Conservation (phyloP, 176 grass and related monocot species). For the Themeda triandra region DNA sequence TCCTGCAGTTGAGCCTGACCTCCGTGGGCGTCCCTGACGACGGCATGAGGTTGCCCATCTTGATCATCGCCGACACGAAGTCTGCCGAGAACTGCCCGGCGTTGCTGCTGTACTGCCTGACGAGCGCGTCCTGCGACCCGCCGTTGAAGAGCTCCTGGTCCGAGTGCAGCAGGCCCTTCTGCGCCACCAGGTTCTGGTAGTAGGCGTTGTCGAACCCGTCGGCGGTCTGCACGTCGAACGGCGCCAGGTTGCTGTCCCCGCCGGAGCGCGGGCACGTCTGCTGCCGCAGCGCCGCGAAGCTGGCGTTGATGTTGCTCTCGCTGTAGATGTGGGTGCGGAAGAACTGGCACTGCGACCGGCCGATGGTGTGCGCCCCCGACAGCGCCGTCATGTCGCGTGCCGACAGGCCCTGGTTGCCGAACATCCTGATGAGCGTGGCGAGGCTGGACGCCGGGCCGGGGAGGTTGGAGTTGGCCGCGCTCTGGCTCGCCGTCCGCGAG, state of each 20-base stretch:
- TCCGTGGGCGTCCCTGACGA: conserved; percentile 46
- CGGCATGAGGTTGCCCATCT: conserved; percentile 68
- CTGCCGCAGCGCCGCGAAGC: conserved; percentile 48
- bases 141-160: conserved; percentile 92
- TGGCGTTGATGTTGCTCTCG: conserved; percentile 53
- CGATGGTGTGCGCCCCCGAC: conserved; percentile 82
- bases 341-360: conserved; percentile 51
- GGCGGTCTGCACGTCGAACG: conserved; percentile 64
- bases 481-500: conserved; percentile 60
- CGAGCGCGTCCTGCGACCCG: conserved; percentile 73
- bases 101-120: conserved; percentile 56
- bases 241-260: conserved; percentile 53
- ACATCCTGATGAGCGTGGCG: conserved; percentile 42
- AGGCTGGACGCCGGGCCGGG: conserved; percentile 44
- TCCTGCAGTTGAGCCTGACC: conserved; percentile 77
- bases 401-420: conserved; percentile 45
- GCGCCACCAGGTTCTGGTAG: conserved; percentile 59
- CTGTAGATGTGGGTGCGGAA: conserved; percentile 79
- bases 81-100: conserved; percentile 22
- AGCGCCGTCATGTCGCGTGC: conserved; percentile 83
- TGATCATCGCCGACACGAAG: conserved; percentile 64
- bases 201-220: conserved; percentile 76
- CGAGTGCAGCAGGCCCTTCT: conserved; percentile 63
- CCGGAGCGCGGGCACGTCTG: conserved; percentile 56
- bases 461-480: conserved; percentile 65